A percentile compares a stretch with the other conserved stretches of the same genome.
phyloP scores from a whole-genome alignment of 2,329 filamentous ascomycete genomes.

The Cladosporium sp. region DNA sequence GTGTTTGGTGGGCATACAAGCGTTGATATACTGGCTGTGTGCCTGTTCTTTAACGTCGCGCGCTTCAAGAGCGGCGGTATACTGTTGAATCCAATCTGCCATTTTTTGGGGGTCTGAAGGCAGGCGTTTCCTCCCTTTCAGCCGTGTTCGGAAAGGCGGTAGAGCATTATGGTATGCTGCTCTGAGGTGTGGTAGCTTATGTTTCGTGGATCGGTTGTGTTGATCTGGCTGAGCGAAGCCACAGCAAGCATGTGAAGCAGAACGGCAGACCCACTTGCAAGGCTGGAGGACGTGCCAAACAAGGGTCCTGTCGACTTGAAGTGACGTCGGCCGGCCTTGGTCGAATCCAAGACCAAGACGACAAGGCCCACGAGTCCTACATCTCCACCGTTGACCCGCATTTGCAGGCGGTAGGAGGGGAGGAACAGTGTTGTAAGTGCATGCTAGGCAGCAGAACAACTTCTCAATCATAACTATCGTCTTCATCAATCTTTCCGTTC shows the following conservation, averaged over 20 bases:
- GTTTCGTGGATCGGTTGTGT: too few species aligned
- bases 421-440: background rate
- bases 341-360: background rate
- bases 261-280: too few species aligned
- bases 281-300: background rate
- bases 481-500: background rate
- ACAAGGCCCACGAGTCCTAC: background rate
- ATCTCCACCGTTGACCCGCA: constrained; percentile 5
- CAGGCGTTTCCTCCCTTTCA: background rate
- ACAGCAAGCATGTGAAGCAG: too few species aligned
- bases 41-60: constrained; percentile 64
- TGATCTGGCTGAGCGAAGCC: too few species aligned
- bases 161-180: constrained; percentile 3
- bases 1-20: constrained; percentile 55
- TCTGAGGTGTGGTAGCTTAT: too few species aligned
- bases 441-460: background rate
- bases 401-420: background rate
- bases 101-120: constrained; percentile 36
- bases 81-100: constrained; percentile 76
- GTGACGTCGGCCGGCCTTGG: constrained; percentile 3
- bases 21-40: constrained; percentile 65
- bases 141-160: background rate
- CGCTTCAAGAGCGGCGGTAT: constrained; percentile 67
- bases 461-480: background rate
- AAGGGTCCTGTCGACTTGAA: background rate